Percentiles rank a stretch among this genome's conserved stretches.
Evolutionary conservation across 805 yeast genomes (phyloP).

Genomic region (Kuraishia floccosa): DNA sequence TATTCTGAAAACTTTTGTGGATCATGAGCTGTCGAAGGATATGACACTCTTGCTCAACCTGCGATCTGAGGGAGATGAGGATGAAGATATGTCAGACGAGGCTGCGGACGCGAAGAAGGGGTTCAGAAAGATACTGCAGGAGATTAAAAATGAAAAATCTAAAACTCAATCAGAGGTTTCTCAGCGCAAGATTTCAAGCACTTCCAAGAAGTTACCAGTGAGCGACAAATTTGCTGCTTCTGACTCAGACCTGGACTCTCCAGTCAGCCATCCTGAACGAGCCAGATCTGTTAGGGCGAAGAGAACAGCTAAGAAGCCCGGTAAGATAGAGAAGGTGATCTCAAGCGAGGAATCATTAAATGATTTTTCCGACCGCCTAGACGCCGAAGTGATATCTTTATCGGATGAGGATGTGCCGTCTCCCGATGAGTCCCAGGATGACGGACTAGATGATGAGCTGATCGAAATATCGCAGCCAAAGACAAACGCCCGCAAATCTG

Average conservation of each 20-base stretch:
- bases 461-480: constrained; percentile 4
- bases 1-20: constrained; percentile 54
- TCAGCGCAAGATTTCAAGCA: not conserved
- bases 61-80: constrained; percentile 28
- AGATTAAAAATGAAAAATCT: not conserved
- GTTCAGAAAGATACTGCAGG: not conserved
- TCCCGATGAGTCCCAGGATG: not conserved
- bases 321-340: too few relatives aligned
- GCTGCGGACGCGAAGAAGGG: constrained; percentile 15
- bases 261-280: too few relatives aligned
- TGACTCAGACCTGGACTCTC: too few relatives aligned
- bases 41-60: constrained; percentile 33
- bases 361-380: too few relatives aligned
- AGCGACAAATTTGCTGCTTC: too few relatives aligned
- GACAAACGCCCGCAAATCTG: too few relatives aligned
- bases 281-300: too few relatives aligned
- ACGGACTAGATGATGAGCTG: too few relatives aligned
- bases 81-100: constrained; percentile 1
- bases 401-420: not conserved
- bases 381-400: too few relatives aligned
- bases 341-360: too few relatives aligned
- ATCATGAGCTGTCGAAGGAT: constrained; percentile 41
- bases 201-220: too few relatives aligned
- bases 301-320: too few relatives aligned
- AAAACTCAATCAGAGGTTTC: not conserved